Evolutionary conservation across 129 eudicot genomes (phyloP).

Genomic region (Flaveria bidentis): DNA sequence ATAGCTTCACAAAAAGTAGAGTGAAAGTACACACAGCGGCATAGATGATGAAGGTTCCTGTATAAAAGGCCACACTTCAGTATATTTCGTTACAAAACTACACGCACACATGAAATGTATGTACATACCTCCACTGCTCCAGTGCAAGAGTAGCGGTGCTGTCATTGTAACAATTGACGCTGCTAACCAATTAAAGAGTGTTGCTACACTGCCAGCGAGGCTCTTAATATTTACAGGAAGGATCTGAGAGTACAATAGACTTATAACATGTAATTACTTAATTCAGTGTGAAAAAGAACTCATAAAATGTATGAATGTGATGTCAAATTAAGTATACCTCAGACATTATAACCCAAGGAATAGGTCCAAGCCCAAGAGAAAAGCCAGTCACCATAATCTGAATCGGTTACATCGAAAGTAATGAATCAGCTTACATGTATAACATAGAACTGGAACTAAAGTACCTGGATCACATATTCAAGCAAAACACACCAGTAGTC

Average conservation of each 20-base stretch:
- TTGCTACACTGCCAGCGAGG: conserved; percentile 89
- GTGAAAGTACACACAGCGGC: conserved; percentile 57
- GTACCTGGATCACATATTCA: neutral
- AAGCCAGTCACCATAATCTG: conserved; percentile 76
- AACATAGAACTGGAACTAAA: neutral
- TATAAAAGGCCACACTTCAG: conserved; percentile 14
- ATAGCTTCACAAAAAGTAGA: conserved; percentile 52
- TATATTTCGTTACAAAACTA: conserved; percentile 17
- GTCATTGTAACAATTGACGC: conserved; percentile 71
- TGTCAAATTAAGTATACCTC: conserved; percentile 52
- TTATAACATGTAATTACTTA: neutral
- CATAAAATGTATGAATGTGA: neutral
- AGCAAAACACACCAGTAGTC: conserved; percentile 57
- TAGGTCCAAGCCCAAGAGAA: conserved; percentile 78
- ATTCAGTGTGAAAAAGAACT: neutral
- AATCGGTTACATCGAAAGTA: neutral
- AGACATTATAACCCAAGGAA: conserved; percentile 94
- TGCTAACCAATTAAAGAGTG: conserved; percentile 66
- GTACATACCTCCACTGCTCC: conserved; percentile 80
- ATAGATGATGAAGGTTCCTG: conserved; percentile 77
- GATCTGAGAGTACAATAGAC: conserved; percentile 48
- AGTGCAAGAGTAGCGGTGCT: conserved; percentile 59
- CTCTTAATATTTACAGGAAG: conserved; percentile 83
- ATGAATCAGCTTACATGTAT: neutral
- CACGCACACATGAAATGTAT: conserved; percentile 26